These are phyloP conservation scores for Diaporthe sp. DNA, from an alignment of 2,329 filamentous ascomycete species.

Conservation along the genomic window DNA sequence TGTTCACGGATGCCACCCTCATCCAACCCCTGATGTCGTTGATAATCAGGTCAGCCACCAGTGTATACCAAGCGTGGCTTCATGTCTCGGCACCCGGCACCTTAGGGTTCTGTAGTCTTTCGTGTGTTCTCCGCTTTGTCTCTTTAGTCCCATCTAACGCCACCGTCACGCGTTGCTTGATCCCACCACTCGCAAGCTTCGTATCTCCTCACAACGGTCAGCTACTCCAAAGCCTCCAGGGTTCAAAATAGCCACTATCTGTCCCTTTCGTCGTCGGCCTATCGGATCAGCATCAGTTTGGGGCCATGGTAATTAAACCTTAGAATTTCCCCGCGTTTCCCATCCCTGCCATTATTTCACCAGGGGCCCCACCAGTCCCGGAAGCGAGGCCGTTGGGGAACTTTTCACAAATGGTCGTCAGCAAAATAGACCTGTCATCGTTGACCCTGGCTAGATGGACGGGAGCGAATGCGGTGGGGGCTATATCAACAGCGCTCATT, in stretches of 20 bases:
- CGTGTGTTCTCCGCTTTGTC: background rate
- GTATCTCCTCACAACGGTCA: background rate
- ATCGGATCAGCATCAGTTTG: background rate
- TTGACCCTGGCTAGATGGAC: background rate
- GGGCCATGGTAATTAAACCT: background rate
- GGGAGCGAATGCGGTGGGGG: background rate
- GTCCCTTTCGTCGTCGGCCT: no score
- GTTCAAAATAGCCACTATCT: background rate
- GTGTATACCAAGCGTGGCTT: background rate
- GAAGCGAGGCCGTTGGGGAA: background rate
- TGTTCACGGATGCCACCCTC: background rate
- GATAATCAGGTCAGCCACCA: background rate
- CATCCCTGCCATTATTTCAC: background rate
- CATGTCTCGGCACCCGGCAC: background rate
- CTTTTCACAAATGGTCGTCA: background rate
- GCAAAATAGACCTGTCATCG: background rate
- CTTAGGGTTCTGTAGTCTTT: background rate
- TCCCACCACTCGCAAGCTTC: background rate
- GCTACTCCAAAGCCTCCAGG: background rate
- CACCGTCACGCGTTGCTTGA: background rate
- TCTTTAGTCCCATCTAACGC: background rate
- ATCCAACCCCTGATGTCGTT: no score
- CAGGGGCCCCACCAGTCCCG: background rate
- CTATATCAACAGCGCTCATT: constrained; percentile 6
- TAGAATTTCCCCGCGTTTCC: constrained; percentile 2